A percentile compares a stretch with the other conserved stretches of the same genome.
Conservation (phyloP, 2,329 filamentous ascomycete genomes). For the Aschersonia sp. region DNA sequence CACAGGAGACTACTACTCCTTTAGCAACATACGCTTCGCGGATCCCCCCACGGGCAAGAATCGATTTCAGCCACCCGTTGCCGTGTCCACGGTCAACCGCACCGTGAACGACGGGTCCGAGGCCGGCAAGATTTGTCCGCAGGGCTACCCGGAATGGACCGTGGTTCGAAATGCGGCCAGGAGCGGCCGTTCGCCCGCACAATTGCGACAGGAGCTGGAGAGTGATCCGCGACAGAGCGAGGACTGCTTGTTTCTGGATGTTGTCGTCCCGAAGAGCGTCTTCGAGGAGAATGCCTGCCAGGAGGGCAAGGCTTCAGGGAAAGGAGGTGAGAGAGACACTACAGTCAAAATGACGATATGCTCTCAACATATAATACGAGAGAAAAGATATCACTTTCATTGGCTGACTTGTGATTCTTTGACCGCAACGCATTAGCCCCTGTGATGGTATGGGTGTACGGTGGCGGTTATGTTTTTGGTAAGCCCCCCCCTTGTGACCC, state of each 20-base stretch:
- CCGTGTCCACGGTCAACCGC: slow-evolving; percentile 11
- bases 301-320: too few species aligned
- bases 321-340: neutral
- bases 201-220: neutral
- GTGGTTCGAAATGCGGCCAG: slow-evolving; percentile 1
- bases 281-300: slow-evolving; percentile 8
- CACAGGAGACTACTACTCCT: slow-evolving; percentile 16
- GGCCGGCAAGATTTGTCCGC: slow-evolving; percentile 9
- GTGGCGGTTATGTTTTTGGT: slow-evolving; percentile 22
- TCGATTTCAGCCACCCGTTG: slow-evolving; percentile 15
- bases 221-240: slow-evolving; percentile 11
- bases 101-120: slow-evolving; percentile 13
- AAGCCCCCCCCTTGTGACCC: neutral
- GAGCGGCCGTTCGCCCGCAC: neutral
- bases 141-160: slow-evolving; percentile 10
- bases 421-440: slow-evolving; percentile 11
- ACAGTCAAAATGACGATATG: neutral
- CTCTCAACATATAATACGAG: too few species aligned
- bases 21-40: slow-evolving; percentile 21
- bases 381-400: too few species aligned
- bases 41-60: slow-evolving; percentile 16
- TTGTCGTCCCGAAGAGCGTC: slow-evolving; percentile 24
- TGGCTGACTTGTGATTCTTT: neutral
- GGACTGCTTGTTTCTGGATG: slow-evolving; percentile 31
- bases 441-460: slow-evolving; percentile 32